Evolutionary conservation across 2,329 filamentous ascomycete genomes (phyloP).

Genomic region (Podosphaera xanthii): DNA sequence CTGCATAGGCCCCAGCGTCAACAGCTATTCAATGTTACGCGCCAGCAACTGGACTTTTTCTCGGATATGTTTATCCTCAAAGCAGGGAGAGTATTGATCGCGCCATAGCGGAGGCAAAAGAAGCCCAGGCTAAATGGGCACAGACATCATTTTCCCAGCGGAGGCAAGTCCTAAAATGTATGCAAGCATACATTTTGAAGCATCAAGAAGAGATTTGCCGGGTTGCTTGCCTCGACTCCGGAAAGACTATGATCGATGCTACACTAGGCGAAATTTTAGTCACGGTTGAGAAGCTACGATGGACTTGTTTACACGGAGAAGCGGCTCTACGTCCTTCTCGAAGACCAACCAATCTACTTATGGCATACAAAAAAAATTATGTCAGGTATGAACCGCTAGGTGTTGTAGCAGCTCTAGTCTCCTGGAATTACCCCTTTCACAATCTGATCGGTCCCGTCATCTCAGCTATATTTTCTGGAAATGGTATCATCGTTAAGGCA

Average conservation of each 20-base stretch:
- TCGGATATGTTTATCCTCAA: slow-evolving; percentile 58
- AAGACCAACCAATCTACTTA: slow-evolving; percentile 72
- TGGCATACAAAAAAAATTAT: slow-evolving; percentile 86
- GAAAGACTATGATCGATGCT: slow-evolving; percentile 90
- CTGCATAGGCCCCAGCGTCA: slow-evolving; percentile 30
- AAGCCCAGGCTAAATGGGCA: slow-evolving; percentile 58
- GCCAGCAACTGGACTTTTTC: slow-evolving; percentile 67
- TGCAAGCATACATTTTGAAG: slow-evolving; percentile 66
- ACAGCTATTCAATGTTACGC: slow-evolving; percentile 63
- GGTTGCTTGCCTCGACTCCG: slow-evolving; percentile 73
- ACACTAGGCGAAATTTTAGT: slow-evolving; percentile 86
- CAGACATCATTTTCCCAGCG: slow-evolving; percentile 56
- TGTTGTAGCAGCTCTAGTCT: slow-evolving; percentile 77
- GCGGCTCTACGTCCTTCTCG: slow-evolving; percentile 46
- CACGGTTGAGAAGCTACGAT: slow-evolving; percentile 79
- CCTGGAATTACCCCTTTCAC: slow-evolving; percentile 96
- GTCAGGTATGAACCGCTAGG: slow-evolving; percentile 83
- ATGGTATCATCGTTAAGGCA: slow-evolving; percentile 78
- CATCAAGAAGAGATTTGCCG: slow-evolving; percentile 74
- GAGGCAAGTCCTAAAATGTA: slow-evolving; percentile 53
- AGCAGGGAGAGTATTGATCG: slow-evolving; percentile 59
- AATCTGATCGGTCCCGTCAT: slow-evolving; percentile 85
- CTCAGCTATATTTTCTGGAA: slow-evolving; percentile 73
- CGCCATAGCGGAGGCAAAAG: slow-evolving; percentile 47
- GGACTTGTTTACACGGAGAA: slow-evolving; percentile 84